Base-by-base conservation (phyloP, 2,329 filamentous ascomycete genomes). In the Fusarium sp. region DNA sequence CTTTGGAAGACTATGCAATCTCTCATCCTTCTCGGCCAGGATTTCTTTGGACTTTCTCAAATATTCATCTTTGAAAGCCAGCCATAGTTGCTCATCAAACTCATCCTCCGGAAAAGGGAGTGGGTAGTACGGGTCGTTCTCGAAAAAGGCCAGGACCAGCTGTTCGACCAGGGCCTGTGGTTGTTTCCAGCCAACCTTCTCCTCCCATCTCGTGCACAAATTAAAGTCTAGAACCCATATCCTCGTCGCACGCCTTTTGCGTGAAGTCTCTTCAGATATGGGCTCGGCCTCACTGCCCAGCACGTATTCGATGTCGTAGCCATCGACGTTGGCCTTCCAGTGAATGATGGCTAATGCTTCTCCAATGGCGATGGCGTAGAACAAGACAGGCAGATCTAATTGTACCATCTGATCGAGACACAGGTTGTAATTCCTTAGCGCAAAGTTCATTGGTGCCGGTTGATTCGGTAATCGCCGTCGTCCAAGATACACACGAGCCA, bases 91-190 rank as follows among this genome's bases (percentile, higher is more conserved):
- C n/a, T 58, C 18, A 18, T 67, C 67, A 2, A 63, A 18, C 3
- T 39, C 58, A 6, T 23, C 23, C 13, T 72, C 69, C 44, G 60
- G 52, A 8, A 65, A 12, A 4, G 73, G 70, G 10, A 67, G 61
- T 12, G 74, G 74, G 18, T 73, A 75, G 23, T 75, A 75, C 3
- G 71, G 73, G 28, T 76, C 74, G 34, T 75, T 76, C 9, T 74
- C 61, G 44, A 70, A 71, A 37, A 72, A 72, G 5, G 73, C 65
- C 4, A 54, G 23, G 4, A 75, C 66, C 12, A 70, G 53, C n/a
- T 66, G 66, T 7, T 62, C 61, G 10, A 76, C 41, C 1, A 74
- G 31, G 2, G 28, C 47, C 7, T 73, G 39, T 11, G 66, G 36
- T 41, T 66, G 28, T 36, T 34, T 13, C 62, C 36, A 48, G 34